Conservation (phyloP, 129 eudicot species). For the Ambrosia trifida region DNA sequence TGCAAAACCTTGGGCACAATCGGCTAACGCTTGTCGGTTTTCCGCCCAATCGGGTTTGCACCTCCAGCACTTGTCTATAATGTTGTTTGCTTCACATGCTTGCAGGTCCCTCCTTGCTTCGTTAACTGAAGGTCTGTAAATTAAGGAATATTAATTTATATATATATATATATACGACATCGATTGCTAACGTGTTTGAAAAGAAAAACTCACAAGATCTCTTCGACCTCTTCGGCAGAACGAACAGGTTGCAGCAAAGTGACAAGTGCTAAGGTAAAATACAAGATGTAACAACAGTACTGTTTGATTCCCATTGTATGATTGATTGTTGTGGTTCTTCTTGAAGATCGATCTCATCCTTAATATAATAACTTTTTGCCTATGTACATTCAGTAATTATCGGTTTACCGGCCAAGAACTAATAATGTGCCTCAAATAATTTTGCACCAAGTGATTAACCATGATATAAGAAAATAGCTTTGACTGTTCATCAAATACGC, state of each 20-base stretch:
- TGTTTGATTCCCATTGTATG: conserved; percentile 20
- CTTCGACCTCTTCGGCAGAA: neutral
- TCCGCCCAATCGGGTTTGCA: conserved; percentile 56
- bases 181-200: neutral
- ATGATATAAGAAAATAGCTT: no score
- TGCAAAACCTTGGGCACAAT: conserved; percentile 63
- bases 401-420: no score
- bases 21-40: conserved; percentile 60
- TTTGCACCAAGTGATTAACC: no score
- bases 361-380: no score
- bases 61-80: conserved; percentile 78
- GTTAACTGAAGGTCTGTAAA: conserved; percentile 23
- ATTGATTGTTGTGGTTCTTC: neutral
- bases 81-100: conserved; percentile 51
- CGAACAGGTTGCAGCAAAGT: neutral
- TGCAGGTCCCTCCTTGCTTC: conserved; percentile 47
- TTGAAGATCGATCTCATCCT: no score
- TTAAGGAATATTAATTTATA: no score
- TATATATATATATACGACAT: neutral
- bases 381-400: no score
- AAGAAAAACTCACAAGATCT: neutral
- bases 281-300: neutral
- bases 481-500: no score
- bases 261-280: neutral
- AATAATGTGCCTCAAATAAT: no score